Evolutionary conservation across 306 rosid species (phyloP).

Genomic region (Cucumis melo): DNA sequence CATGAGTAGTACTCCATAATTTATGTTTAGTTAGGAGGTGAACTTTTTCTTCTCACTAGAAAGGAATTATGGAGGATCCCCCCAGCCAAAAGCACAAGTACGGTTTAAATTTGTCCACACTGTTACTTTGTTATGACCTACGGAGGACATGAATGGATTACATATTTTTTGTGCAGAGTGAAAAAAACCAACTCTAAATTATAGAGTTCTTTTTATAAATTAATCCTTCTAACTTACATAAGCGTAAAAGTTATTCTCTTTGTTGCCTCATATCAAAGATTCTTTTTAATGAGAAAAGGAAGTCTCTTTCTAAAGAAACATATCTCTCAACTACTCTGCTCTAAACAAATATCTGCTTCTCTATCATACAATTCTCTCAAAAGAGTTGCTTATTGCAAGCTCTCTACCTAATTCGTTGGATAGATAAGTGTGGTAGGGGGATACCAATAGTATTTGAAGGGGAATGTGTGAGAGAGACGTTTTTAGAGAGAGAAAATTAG

Average conservation of each 20-base stretch:
- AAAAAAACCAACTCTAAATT: background rate
- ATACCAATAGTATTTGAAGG: background rate
- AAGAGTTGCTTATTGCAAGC: background rate
- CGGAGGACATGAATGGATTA: background rate
- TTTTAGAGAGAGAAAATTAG: background rate
- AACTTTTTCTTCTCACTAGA: background rate
- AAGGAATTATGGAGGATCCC: background rate
- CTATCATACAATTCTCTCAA: background rate
- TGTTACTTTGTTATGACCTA: background rate
- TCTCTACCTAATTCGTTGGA: background rate
- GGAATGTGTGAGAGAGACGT: background rate
- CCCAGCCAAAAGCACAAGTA: background rate
- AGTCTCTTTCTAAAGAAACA: background rate
- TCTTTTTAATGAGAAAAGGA: background rate
- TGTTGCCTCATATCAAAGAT: background rate
- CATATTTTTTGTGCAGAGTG: background rate
- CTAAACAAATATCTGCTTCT: background rate
- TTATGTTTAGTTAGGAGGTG: background rate
- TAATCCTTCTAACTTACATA: background rate
- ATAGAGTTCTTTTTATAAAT: background rate
- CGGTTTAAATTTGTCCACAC: background rate
- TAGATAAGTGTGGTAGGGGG: background rate
- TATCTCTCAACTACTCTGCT: background rate
- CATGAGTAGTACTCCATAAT: background rate
- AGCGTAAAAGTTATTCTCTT: background rate